Percentiles rank a stretch among this genome's conserved stretches.
Conservation (phyloP, 2,329 filamentous ascomycete genomes). For the Purpureocillium takamizusanense region DNA sequence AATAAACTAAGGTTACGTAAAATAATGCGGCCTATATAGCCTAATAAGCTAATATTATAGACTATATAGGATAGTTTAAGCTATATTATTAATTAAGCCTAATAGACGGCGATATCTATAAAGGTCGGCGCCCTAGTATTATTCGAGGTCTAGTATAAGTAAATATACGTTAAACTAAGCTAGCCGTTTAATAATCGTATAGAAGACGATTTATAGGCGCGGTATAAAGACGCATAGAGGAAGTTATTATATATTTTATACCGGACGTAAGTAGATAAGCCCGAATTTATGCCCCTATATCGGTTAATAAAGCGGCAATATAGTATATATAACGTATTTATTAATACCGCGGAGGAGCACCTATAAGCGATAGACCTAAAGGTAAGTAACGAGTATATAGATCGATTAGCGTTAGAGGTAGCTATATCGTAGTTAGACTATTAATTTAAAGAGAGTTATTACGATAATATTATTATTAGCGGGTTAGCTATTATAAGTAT, state of each 20-base stretch:
- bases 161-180: constrained; percentile 1
- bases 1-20: neutral
- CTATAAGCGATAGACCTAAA: no score
- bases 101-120: neutral
- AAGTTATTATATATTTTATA: constrained; percentile 2
- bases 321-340: neutral
- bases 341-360: neutral
- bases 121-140: constrained; percentile 2
- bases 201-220: constrained; percentile 5
- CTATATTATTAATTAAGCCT: constrained; percentile 1
- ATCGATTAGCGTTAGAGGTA: neutral
- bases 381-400: neutral
- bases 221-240: constrained; percentile 5
- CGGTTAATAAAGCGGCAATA: neutral
- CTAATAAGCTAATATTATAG: constrained; percentile 4
- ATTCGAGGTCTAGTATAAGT: constrained; percentile 4
- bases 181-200: constrained; percentile 5
- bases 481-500: constrained; percentile 6
- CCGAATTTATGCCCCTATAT: neutral
- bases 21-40: neutral
- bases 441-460: constrained; percentile 3
- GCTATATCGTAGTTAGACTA: constrained; percentile 4
- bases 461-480: constrained; percentile 8
- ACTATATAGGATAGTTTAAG: neutral
- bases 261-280: neutral